These are phyloP conservation scores for Asterophora parasitica DNA, from an alignment of 768 basidiomycete species.

Conservation along the genomic window DNA sequence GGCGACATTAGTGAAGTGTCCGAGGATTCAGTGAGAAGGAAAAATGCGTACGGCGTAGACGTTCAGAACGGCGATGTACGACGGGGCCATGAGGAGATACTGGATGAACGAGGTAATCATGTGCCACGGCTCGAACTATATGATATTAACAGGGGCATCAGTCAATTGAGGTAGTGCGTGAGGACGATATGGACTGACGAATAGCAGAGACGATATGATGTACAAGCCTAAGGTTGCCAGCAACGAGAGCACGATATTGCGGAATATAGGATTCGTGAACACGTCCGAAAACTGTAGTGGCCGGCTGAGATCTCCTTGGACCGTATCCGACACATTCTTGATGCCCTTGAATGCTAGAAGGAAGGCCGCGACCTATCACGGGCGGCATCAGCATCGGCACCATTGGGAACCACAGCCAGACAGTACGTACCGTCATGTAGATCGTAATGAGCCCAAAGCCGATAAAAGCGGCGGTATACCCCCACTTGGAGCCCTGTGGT, in stretches of 20 bases:
- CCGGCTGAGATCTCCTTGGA: constrained; percentile 26
- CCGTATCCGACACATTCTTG: constrained; percentile 43
- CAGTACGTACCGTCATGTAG: constrained; percentile 82
- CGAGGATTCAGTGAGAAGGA: background rate
- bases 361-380: constrained; percentile 61
- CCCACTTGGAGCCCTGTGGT: constrained; percentile 86
- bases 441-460: constrained; percentile 88
- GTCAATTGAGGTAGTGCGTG: background rate
- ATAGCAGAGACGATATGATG: constrained; percentile 73
- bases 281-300: constrained; percentile 52
- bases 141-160: constrained; percentile 5
- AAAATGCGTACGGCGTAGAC: constrained; percentile 67
- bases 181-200: constrained; percentile 50
- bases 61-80: constrained; percentile 90
- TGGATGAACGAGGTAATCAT: constrained; percentile 97
- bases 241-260: constrained; percentile 82
- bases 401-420: background rate
- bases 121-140: constrained; percentile 93
- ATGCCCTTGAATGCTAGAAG: constrained; percentile 83
- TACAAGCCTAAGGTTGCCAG: constrained; percentile 89
- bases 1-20: constrained; percentile 1
- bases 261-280: constrained; percentile 76
- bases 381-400: background rate
- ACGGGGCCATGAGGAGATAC: constrained; percentile 87
- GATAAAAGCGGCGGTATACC: constrained; percentile 79